Evolutionary conservation across 2,329 filamentous ascomycete genomes (phyloP), one percentile per base, ranked within the genome.

Genomic region (Myriosclerotinia curreyana): DNA sequence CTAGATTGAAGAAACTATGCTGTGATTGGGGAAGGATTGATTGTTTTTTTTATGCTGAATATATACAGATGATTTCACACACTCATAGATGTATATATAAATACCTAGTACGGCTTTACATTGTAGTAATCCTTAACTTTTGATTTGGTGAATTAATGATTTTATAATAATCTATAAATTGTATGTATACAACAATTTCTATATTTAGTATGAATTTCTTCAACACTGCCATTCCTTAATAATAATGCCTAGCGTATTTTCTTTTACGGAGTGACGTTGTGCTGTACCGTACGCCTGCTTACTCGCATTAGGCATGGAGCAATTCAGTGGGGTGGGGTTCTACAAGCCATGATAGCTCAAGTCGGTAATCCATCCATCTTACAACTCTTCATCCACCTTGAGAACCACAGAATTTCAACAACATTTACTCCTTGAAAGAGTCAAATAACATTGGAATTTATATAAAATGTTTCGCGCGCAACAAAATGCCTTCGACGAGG

Each of bases 401-500:
- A 62, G 22, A 48, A 40, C n/a, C 31, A 62, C 64, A 58, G 48
- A 34, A 49, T 58, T 36, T 28, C 52, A 20, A 48, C 40, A 12
- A 61, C 48, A 48, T 22, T 48, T 38, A 25, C n/a, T 46, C 25
- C 42, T 17, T 48, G 28, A 38, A 48, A 44, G 2, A 38, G 42
- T n/a, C 7, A 36, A 25, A 8, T 48, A 25, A 25, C n/a, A 62
- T 48, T 46, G 60, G 40, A 62, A 36, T 25, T 36, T 25, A 15
- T 15, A 44, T 40, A 48, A n/a, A 66, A 85, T 85, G 83, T 85
- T 85, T 76, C 82, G 83, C 71, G 79, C 81, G 60, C 82, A 88
- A 77, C 83, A 86, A 75, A 89, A 89, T 76, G 81, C 83, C 54
- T 89, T 89, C 71, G 87, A 90, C 76, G 87, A 90, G 73, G 84